Evolutionary conservation across 805 yeast genomes (phyloP).

Genomic region (Candida incommunis): DNA sequence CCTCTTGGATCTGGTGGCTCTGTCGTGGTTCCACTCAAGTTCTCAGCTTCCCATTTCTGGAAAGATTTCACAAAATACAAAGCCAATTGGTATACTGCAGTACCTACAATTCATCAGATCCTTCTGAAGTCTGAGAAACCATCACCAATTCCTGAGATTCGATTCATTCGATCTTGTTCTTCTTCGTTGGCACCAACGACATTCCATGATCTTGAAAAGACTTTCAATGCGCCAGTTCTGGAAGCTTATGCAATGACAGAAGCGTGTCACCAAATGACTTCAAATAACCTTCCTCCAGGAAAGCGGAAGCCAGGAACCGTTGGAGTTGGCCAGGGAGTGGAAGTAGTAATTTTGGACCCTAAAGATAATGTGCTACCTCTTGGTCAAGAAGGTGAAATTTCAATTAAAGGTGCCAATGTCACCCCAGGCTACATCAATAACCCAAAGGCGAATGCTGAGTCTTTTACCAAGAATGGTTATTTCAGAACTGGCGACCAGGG

Average conservation of each 20-base stretch:
- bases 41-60: slow-evolving; percentile 53
- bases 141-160: slow-evolving; percentile 33
- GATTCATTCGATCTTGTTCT: slow-evolving; percentile 63
- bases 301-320: slow-evolving; percentile 57
- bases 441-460: slow-evolving; percentile 52
- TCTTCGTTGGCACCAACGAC: slow-evolving; percentile 56
- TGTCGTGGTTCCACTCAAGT: slow-evolving; percentile 45
- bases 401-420: slow-evolving; percentile 52
- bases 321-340: slow-evolving; percentile 59
- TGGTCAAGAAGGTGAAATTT: slow-evolving; percentile 56
- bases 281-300: slow-evolving; percentile 54
- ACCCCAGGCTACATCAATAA: slow-evolving; percentile 63
- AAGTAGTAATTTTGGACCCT: slow-evolving; percentile 41
- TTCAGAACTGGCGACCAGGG: slow-evolving; percentile 79
- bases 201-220: slow-evolving; percentile 39
- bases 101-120: slow-evolving; percentile 63
- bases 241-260: slow-evolving; percentile 78
- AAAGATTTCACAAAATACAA: slow-evolving; percentile 32
- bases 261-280: slow-evolving; percentile 69
- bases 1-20: slow-evolving; percentile 48
- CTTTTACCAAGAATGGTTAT: slow-evolving; percentile 44
- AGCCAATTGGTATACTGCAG: slow-evolving; percentile 66
- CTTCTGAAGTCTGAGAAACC: slow-evolving; percentile 41
- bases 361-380: slow-evolving; percentile 31
- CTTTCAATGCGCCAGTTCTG: slow-evolving; percentile 51